Evolutionary conservation across 2,329 filamentous ascomycete genomes (phyloP).

Genomic region (Sporothrix inflata): DNA sequence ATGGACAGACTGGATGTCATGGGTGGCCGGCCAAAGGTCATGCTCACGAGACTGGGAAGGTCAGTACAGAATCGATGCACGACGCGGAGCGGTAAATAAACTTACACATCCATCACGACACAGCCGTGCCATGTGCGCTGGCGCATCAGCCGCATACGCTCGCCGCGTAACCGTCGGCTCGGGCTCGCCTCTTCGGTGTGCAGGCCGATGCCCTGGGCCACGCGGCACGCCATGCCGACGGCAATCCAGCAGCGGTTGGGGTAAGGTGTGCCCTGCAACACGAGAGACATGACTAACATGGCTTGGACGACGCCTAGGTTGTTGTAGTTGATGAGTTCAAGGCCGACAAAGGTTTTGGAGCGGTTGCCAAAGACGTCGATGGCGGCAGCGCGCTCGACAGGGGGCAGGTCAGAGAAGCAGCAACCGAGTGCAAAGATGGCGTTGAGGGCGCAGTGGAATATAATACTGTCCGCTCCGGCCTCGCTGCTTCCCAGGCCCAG

Average conservation of each 20-base stretch:
- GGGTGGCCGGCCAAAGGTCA: constrained; percentile 31
- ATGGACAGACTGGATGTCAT: constrained; percentile 30
- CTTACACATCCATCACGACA: constrained; percentile 26
- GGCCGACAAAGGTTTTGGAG: constrained; percentile 42
- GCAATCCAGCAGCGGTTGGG: constrained; percentile 49
- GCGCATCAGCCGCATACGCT: constrained; percentile 22
- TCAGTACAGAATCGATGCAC: neutral
- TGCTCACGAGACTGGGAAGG: constrained; percentile 27
- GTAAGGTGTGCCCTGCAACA: constrained; percentile 47
- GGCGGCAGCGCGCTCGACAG: constrained; percentile 37
- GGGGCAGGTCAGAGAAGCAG: constrained; percentile 28
- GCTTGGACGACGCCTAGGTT: constrained; percentile 38
- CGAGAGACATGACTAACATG: constrained; percentile 45
- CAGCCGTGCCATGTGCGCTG: constrained; percentile 30
- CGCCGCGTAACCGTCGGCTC: constrained; percentile 17
- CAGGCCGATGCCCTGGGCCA: constrained; percentile 48
- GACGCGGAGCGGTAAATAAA: too few relatives aligned
- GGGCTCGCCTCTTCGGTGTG: constrained; percentile 39
- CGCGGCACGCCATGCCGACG: constrained; percentile 47
- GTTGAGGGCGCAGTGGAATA: constrained; percentile 50
- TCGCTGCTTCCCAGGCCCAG: constrained; percentile 27
- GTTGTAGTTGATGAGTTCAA: constrained; percentile 47
- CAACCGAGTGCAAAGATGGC: constrained; percentile 47
- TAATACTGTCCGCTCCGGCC: constrained; percentile 40
- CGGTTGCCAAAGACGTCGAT: constrained; percentile 44